Evolutionary conservation across 495 filamentous ascomycete species (phyloP).

Genomic region (Glarea lozoyensis): DNA sequence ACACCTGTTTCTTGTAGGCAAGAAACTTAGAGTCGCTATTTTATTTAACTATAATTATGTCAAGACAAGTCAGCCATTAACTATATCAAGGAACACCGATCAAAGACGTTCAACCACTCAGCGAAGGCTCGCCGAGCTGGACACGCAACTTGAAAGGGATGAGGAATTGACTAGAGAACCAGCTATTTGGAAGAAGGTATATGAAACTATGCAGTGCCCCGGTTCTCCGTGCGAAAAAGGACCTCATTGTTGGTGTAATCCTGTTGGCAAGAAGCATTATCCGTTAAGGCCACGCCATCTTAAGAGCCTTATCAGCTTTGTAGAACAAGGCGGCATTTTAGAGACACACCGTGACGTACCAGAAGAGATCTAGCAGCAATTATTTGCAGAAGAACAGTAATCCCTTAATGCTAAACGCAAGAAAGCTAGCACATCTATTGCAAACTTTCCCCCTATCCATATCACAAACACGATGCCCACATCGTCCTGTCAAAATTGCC

Average conservation of each 20-base stretch:
- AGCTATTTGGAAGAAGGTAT: not conserved
- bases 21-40: slow-evolving; percentile 1
- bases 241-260: slow-evolving; percentile 13
- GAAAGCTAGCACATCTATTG: not conserved
- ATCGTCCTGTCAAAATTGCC: not conserved
- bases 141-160: not conserved
- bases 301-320: slow-evolving; percentile 5
- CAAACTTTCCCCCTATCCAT: slow-evolving; percentile 7
- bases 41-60: slow-evolving; percentile 4
- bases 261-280: slow-evolving; percentile 12
- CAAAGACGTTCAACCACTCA: slow-evolving; percentile 5
- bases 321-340: slow-evolving; percentile 5
- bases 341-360: slow-evolving; percentile 9
- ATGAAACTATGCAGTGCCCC: slow-evolving; percentile 1
- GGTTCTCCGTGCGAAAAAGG: slow-evolving; percentile 4
- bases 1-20: slow-evolving; percentile 3
- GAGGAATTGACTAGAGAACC: slow-evolving; percentile 1
- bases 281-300: slow-evolving; percentile 4
- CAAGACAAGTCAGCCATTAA: too few relatives aligned
- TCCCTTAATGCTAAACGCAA: not conserved
- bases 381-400: slow-evolving; percentile 8
- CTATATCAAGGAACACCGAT: too few relatives aligned
- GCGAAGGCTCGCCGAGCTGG: not conserved
- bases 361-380: slow-evolving; percentile 2
- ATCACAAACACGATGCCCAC: slow-evolving; percentile 9